Evolutionary conservation across 2,329 filamentous ascomycete genomes (phyloP), one percentile per base, ranked within the genome.

Genomic region (Diplodia seriata): DNA sequence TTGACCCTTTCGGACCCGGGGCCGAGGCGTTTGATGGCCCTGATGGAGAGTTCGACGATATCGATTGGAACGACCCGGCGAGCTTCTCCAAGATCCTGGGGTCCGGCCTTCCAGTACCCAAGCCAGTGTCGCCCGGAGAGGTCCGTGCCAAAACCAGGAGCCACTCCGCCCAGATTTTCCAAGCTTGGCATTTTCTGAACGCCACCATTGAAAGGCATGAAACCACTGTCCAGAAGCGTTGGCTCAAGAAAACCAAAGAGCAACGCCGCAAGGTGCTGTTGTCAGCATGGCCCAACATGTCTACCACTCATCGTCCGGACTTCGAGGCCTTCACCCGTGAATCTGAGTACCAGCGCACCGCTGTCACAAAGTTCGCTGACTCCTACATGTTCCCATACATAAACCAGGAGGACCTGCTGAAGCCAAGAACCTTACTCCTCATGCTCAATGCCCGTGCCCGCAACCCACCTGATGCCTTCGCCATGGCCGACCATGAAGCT

Each of bases 401-500:
- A 73, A 89, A 89, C 70, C 77, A 85, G 50, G 84, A 89, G 66
- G 86, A 89, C 70, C 76, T 89, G 0, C 63, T 72, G 0, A 77
- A 81, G 26, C 73, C 80, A 0, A 83, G 81, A 57, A 68, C 75
- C 0, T 71, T 89, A 9, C 78, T 81, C 0, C 73, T 89, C 7
- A 76, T 89, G 23, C 73, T 90, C 12, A 85, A 87, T 66, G 75
- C 85, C 0, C 80, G 87, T 7, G 85, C 79, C 5, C 80, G 83
- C 0, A 72, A 86, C 66, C 68, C 72, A 0, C 86, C 86, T 0
- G 73, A 77, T 8, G 69, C 73, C 0, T 89, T 89, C 70, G 83
- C 83, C 0, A 76, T 72, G 0, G 78, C 79, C 0, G 86, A 89
- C 70, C 69, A 73, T 12, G 76, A 78, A 4, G 71, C 74, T 7